Base-by-base conservation (phyloP, 2,329 filamentous ascomycete genomes). In the Aphanoascus verrucosus region DNA sequence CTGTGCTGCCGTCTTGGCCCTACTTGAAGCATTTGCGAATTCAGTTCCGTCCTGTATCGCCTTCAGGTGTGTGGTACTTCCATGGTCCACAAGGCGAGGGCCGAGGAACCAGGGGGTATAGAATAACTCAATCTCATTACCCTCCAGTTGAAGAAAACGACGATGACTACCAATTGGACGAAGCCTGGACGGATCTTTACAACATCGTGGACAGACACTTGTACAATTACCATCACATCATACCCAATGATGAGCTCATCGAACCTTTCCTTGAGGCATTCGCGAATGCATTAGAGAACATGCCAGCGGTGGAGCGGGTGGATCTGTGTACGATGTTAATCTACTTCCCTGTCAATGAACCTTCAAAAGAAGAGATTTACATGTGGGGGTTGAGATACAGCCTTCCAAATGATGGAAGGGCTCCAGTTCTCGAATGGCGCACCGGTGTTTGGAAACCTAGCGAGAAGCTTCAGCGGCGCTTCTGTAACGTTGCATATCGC, bases 1-100 rank as follows among this genome's bases (percentile, higher is more conserved):
- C 37, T 14, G n/a, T 41, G n/a, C 38, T 6, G 2, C 38, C 38
- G 17, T 8, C 2, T 15, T 41, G 9, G 38, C 38, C 31, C 14
- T 45, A 38, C 35, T 19, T 55, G 15, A 50, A 50, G 11, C 20
- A 38, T 14, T 31, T 50, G 19, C 20, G 9, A 2, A 40, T 55
- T 8, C 19, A 50, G 37, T 55, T 55, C 28, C 23, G 20, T 8
- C 46, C 53, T n/a, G n/a, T 43, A 34, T 37, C 38, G n/a, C 53
- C 53, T 37, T 51, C 53, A 34, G 53, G 53, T 8, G 17, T 15
- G 28, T 55, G 53, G 46, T 55, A 50, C 23, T 55, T 55, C 20
- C 46, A 45, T 34, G 53, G 46, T 14, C 53, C 53, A 11, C 15
- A 23, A 15, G 38, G 46, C 19, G 46, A 55, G n/a, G 46, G 53